Evolutionary conservation across 2,329 filamentous ascomycete species (phyloP), one percentile per base, ranked within the genome.

Genomic region (Helminthosporium solani): DNA sequence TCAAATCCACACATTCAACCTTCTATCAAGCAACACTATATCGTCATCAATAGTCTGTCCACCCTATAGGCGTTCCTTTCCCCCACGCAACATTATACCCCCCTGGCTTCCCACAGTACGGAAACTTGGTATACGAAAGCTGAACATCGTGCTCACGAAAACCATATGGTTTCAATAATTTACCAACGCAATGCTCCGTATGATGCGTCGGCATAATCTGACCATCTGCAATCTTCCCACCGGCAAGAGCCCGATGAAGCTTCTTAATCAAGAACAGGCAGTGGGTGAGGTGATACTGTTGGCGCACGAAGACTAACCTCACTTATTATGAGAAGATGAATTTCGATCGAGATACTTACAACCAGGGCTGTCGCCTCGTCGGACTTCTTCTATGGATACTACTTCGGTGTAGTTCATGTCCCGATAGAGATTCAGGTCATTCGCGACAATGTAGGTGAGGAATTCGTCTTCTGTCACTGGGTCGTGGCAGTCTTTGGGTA

Each of bases 291-390:
- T 42, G 44, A 20, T 47, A 42, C 9, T 38, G 25, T 27, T 47
- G 44, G 3, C 33, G 25, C 14, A 47, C 39, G 19, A 47, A 42
- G 33, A 42, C 11, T 36, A 11, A 8, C 9, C n/a, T n/a, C 4
- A 18, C 35, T 91, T 90, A 18, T 5, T 11, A 33, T 1, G 5
- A 21, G 25, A 8, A 33, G 23, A 7, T 14, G 37, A 9, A 16
- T 3, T 19, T 16, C 21, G 18, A 33, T 19, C 37, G 27, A 34
- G 41, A 31, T 39, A 34, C 40, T 14, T 43, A 44, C 34, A 42
- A 7, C 39, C 39, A 2, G 18, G 25, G 6, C 39, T 33, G 15
- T 47, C 35, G 1, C 44, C 44, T 9, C 14, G 19, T 14, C 39
- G 16, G 2, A 47, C 25, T 27, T 47, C 39, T 19, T 42, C 44